Evolutionary conservation across 116 monocot genomes (phyloP).

Genomic region (Zostera marina): DNA sequence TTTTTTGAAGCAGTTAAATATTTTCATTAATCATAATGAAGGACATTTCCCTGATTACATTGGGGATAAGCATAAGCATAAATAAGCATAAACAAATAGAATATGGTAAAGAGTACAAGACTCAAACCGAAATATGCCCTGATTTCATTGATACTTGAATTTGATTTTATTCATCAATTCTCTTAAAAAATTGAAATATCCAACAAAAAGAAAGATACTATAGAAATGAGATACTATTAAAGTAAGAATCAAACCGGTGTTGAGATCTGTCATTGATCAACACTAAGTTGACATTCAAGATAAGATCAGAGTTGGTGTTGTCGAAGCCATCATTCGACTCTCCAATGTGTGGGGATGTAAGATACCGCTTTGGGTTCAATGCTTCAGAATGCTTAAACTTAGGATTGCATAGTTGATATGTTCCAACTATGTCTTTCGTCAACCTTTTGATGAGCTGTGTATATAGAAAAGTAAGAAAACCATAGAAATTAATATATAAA

Average conservation of each 20-base stretch:
- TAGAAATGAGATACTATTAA: neutral
- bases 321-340: conserved; percentile 81
- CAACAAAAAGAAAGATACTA: neutral
- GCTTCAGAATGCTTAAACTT: conserved; percentile 58
- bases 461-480: too few relatives aligned
- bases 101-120: too few relatives aligned
- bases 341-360: conserved; percentile 65
- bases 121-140: too few relatives aligned
- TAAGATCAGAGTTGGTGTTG: conserved; percentile 85
- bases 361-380: conserved; percentile 59
- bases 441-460: conserved; percentile 40
- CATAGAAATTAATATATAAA: too few relatives aligned
- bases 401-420: conserved; percentile 66
- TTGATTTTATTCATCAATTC: too few relatives aligned
- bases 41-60: too few relatives aligned
- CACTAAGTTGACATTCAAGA: conserved; percentile 60
- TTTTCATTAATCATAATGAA: too few relatives aligned
- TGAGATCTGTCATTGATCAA: conserved; percentile 45
- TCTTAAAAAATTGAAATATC: neutral
- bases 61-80: too few relatives aligned
- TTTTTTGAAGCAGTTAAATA: too few relatives aligned
- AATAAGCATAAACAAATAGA: too few relatives aligned
- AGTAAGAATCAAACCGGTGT: conserved; percentile 40
- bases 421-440: conserved; percentile 60
- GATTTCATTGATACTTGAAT: too few relatives aligned